Base-by-base conservation (phyloP, 1,284 basidiomycete genomes). In the Sparassis latifolia region DNA sequence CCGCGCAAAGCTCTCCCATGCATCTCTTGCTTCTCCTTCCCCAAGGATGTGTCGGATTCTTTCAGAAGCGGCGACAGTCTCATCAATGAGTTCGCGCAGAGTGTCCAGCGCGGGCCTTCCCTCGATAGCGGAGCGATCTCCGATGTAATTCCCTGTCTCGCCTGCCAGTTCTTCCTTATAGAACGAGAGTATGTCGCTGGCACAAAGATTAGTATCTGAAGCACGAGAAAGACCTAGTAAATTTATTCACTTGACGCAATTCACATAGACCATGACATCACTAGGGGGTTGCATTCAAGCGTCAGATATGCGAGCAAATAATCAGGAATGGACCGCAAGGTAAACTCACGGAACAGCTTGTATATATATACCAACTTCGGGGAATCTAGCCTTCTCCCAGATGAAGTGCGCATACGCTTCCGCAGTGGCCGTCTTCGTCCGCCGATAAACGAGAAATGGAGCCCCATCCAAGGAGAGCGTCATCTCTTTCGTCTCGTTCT, bases 101-200 rank as follows among this genome's bases (percentile, higher is more conserved):
- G 48, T 49, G 31, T 49, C 41, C 20, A 30, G 27, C n/a, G n/a
- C 29, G 4, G 48, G 4, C 33, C 38, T 44, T 4, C 42, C 42
- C 5, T 9, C 38, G 9, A 43, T 28, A 30, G 10, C 12, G 2
- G 48, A 41, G 5, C 48, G 48, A 30, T 49, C 37, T 5, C 33
- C 12, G 27, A 49, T 44, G 42, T 49, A 49, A n/a, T 44, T 49
- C 6, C 33, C 37, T 12, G 33, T 37, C 29, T 49, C 48, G 3
- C 48, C 48, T 3, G 42, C 48, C 3, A 37, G 2, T 32, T 56
- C 52, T 41, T 61, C 59, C 39, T 59, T 61, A 49, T 61, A 57
- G 49, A 55, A 61, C 2, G 59, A 61, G 33, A 57, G 41, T 28
- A 59, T 48, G 42, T 61, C 59, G 44, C 59, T 61, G 30, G 4